Percentiles rank a stretch among this genome's conserved stretches.
phyloP scores from a whole-genome alignment of 75 land plant species.

The Ceratopteris richardii region DNA sequence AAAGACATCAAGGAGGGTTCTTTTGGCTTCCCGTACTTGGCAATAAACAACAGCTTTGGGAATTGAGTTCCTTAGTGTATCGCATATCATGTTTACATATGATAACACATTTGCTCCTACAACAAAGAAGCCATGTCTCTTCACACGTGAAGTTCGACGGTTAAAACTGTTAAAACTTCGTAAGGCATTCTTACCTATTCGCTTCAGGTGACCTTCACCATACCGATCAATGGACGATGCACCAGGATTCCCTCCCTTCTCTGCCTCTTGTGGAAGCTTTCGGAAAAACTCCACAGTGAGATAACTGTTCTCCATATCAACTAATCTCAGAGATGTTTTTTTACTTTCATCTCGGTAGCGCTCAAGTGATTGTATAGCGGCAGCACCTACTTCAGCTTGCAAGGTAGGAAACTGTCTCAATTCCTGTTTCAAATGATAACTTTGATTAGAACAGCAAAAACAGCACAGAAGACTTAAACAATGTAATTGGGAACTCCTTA shows the following conservation, averaged over 20 bases:
- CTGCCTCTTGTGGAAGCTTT: slow-evolving; percentile 74
- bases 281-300: slow-evolving; percentile 88
- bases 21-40: slow-evolving; percentile 80
- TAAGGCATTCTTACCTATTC: slow-evolving; percentile 53
- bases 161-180: no score
- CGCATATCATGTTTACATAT: slow-evolving; percentile 72
- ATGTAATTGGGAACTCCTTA: slow-evolving; percentile 10
- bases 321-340: slow-evolving; percentile 61
- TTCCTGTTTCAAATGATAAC: no score
- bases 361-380: slow-evolving; percentile 59
- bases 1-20: slow-evolving; percentile 63
- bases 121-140: not conserved
- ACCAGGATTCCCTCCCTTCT: slow-evolving; percentile 48
- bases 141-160: not conserved
- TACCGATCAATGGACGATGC: slow-evolving; percentile 59
- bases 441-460: no score
- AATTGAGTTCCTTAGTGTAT: slow-evolving; percentile 59
- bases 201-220: slow-evolving; percentile 75
- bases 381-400: slow-evolving; percentile 63
- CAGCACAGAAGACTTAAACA: not conserved
- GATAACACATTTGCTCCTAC: slow-evolving; percentile 56
- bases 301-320: slow-evolving; percentile 83
- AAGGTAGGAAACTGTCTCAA: slow-evolving; percentile 75
- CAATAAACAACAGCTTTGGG: slow-evolving; percentile 82
- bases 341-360: slow-evolving; percentile 65